A percentile compares a stretch with the other conserved stretches of the same genome.
Evolutionary conservation across 2,329 filamentous ascomycete genomes (phyloP).

Genomic region (Aspergillus neotritici): DNA sequence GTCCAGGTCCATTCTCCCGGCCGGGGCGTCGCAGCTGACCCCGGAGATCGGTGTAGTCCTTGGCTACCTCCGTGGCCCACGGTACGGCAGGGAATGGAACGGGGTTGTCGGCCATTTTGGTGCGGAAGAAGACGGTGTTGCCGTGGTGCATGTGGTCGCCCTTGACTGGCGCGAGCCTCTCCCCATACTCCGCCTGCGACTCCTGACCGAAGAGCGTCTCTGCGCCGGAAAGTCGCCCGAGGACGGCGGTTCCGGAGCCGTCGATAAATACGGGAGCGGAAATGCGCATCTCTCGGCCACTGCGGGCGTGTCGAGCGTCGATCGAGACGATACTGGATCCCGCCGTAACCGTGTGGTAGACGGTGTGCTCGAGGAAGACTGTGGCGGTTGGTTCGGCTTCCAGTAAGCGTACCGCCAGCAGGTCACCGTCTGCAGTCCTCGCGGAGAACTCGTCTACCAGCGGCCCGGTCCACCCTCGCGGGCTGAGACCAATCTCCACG

Average conservation of each 20-base stretch:
- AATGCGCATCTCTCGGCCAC: background rate
- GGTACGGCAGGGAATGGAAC: background rate
- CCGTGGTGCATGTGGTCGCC: background rate
- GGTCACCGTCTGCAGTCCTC: too few species aligned
- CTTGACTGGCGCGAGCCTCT: background rate
- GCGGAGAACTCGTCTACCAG: too few species aligned
- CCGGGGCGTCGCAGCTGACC: background rate
- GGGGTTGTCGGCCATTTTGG: background rate
- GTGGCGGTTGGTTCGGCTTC: background rate
- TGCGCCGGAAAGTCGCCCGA: background rate
- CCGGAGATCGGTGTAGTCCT: background rate
- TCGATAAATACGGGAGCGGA: background rate
- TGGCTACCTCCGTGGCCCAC: background rate
- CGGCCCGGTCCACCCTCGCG: too few species aligned
- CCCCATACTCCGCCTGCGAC: background rate
- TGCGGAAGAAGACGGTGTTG: background rate
- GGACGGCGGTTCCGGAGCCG: background rate
- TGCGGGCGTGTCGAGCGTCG: background rate
- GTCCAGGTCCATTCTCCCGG: background rate
- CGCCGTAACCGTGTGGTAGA: background rate
- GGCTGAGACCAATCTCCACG: too few species aligned
- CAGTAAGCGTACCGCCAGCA: too few species aligned
- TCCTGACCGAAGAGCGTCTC: background rate
- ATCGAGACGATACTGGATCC: background rate
- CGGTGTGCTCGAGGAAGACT: background rate